Base-by-base conservation (phyloP, 148 eudicot genomes). In the Fagopyrum homotropicum region DNA sequence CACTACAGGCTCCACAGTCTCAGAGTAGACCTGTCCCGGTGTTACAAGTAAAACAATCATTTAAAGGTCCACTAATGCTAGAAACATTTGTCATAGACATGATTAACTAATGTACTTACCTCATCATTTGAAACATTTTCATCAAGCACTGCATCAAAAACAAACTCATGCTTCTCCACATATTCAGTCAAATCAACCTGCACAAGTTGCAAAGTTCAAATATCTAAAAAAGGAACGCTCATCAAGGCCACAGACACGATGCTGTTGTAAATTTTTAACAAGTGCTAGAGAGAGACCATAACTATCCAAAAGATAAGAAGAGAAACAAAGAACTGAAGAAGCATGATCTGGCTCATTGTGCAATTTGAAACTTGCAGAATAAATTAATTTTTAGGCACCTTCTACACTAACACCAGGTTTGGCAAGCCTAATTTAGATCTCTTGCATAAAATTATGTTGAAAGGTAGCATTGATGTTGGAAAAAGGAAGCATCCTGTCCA, bases 181-280 rank as follows among this genome's bases (percentile, higher is more conserved):
- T 91, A 91, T 80, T 89, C 97, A 26, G 97, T 89, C 40, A 91
- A 76, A 83, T 91, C 97, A 75, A 91, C 97, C 93, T 91, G 81
- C 78, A 50, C 80, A 72, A 75, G 68, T 8, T 5, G 45, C 50
- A 26, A 59, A 57, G 69, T 79, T 60, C 81, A 80, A 75, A 4
- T 60, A 8, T 22, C 59, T 15, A 15, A 55, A n/a, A 55, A n/a
- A 19, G 7, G 40, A 60, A 9, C 11, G 10, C 66, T 60, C 66
- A 60, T 60, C 30, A 60, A 60, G 66, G 35, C 7, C 11, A 19
- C 64, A 59, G 22, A 19, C 35, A 59, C 64, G 5, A 7, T 22
- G 2, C 19, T 55, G 22, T 6, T 16, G 22, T 55, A 55, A 55
- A 55, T 26, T 56, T 56, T 56, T 26, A 56, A 17, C 26, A 56